Conservation (phyloP, 208 protist species). For the Blechomonas ayalai region DNA sequence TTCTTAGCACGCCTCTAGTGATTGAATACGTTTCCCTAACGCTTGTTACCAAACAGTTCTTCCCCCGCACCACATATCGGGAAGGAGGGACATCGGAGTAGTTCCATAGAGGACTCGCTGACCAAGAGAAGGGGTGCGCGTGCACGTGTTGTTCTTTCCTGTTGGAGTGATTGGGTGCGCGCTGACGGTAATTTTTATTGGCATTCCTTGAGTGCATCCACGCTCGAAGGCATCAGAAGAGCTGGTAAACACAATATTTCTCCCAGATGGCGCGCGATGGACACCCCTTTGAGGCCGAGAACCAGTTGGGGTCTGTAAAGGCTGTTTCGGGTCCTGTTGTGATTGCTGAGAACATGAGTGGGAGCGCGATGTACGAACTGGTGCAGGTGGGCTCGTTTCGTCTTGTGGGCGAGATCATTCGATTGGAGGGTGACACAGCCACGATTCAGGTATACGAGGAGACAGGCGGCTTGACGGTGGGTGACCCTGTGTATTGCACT, state of each 20-base stretch:
- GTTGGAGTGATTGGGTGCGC: too few species aligned
- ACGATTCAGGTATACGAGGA: constrained; percentile 99
- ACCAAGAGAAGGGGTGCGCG: too few species aligned
- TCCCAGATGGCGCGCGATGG: constrained; percentile 41
- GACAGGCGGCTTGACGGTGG: constrained; percentile 98
- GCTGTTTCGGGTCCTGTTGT: constrained; percentile 97
- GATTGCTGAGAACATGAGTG: constrained; percentile 98
- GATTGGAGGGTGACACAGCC: constrained; percentile 98
- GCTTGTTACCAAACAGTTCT: too few species aligned
- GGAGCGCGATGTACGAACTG: constrained; percentile 99
- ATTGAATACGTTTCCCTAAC: too few species aligned
- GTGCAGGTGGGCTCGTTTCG: constrained; percentile 98
- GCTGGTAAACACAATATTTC: not conserved
- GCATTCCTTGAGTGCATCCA: not conserved
- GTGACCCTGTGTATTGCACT: constrained; percentile 98
- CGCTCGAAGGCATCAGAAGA: not conserved
- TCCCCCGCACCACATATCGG: too few species aligned
- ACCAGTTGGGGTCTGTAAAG: constrained; percentile 79
- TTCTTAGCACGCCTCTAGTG: too few species aligned
- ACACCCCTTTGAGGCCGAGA: constrained; percentile 73
- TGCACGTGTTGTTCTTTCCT: too few species aligned
- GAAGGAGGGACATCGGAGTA: too few species aligned
- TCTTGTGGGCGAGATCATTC: constrained; percentile 99
- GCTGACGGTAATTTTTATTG: too few species aligned
- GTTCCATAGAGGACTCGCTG: too few species aligned